These are phyloP conservation scores for Neoconidiobolus thromboides DNA, from an alignment of 371 early-diverging fungal species.

Conservation along the genomic window DNA sequence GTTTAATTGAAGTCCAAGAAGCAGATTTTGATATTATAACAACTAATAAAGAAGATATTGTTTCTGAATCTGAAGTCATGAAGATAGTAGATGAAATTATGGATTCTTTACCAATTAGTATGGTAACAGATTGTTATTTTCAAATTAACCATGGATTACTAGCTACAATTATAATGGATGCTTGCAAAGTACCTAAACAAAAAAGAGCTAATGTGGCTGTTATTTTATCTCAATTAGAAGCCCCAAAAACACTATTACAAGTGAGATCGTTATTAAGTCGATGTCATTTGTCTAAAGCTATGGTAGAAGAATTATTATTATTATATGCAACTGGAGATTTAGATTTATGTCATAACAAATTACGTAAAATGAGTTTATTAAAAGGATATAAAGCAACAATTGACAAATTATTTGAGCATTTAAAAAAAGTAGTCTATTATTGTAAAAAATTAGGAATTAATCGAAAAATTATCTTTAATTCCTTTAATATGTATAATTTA, in stretches of 20 bases:
- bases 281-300: constrained; percentile 33
- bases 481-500: constrained; percentile 45
- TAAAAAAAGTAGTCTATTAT: constrained; percentile 26
- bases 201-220: constrained; percentile 30
- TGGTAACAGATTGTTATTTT: constrained; percentile 29
- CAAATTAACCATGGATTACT: constrained; percentile 34
- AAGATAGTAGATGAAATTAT: constrained; percentile 69
- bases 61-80: constrained; percentile 78
- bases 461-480: constrained; percentile 38
- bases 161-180: constrained; percentile 38
- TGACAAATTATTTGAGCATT: constrained; percentile 21
- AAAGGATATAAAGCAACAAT: constrained; percentile 23
- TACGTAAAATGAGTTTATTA: constrained; percentile 33
- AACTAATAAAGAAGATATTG: constrained; percentile 36
- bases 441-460: constrained; percentile 36
- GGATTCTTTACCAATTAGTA: constrained; percentile 47
- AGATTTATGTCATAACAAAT: constrained; percentile 21
- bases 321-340: constrained; percentile 38
- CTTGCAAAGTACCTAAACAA: constrained; percentile 35
- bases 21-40: constrained; percentile 84
- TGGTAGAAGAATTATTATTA: constrained; percentile 38
- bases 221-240: constrained; percentile 32
- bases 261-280: constrained; percentile 30
- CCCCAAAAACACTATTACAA: constrained; percentile 32
- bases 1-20: constrained; percentile 63